Percentiles rank a stretch among this genome's conserved stretches.
Conservation (phyloP, 805 yeast species). For the Saccharomycopsis schoenii region DNA sequence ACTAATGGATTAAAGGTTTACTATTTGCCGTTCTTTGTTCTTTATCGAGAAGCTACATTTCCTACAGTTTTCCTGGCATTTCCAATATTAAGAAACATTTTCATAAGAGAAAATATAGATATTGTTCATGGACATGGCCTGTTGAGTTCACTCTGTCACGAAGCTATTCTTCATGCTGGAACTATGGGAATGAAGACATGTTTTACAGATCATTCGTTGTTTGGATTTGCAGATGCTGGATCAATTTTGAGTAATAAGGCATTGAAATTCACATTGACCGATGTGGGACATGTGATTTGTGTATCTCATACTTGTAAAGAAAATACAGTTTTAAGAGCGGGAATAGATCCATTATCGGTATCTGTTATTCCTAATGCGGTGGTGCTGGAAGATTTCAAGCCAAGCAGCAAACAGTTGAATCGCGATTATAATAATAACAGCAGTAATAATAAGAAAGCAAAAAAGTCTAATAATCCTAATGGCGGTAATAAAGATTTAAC, state of each 20-base stretch:
- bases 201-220: slow-evolving; percentile 90
- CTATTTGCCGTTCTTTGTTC: slow-evolving; percentile 71
- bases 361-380: slow-evolving; percentile 97
- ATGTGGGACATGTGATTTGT: slow-evolving; percentile 89
- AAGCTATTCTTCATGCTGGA: slow-evolving; percentile 82
- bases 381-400: slow-evolving; percentile 70
- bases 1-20: slow-evolving; percentile 91
- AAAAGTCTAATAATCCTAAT: not conserved
- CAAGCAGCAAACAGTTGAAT: slow-evolving; percentile 24
- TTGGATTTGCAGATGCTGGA: slow-evolving; percentile 84
- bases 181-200: slow-evolving; percentile 90
- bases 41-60: slow-evolving; percentile 75
- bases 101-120: slow-evolving; percentile 76
- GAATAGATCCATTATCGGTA: slow-evolving; percentile 64
- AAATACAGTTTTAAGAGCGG: slow-evolving; percentile 82
- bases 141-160: slow-evolving; percentile 76
- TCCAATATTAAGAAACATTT: slow-evolving; percentile 75
- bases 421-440: not conserved
- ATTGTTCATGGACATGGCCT: slow-evolving; percentile 96
- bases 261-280: slow-evolving; percentile 72
- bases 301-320: slow-evolving; percentile 96
- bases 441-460: not conserved
- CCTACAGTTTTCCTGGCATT: slow-evolving; percentile 87
- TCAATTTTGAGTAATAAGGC: slow-evolving; percentile 81
- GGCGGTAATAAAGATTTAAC: not conserved